These are phyloP conservation scores for Yarrowia bubula DNA, from an alignment of 805 yeast species.

Conservation along the genomic window DNA sequence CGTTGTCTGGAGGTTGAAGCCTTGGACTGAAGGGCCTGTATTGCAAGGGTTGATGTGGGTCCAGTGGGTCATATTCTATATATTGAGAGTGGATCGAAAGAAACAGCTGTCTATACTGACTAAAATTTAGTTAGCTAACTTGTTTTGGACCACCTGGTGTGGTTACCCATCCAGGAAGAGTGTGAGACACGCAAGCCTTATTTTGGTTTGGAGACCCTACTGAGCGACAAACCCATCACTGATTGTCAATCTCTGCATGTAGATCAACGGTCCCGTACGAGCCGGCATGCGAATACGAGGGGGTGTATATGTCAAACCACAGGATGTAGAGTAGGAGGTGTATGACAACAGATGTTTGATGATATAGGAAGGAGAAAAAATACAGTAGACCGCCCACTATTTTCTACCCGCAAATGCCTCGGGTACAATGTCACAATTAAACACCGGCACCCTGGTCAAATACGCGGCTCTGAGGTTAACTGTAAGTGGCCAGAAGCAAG, in stretches of 20 bases:
- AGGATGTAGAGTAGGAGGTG: too few relatives aligned
- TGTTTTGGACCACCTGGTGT: too few relatives aligned
- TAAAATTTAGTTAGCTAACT: too few relatives aligned
- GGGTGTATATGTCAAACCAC: background rate
- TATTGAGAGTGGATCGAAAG: too few relatives aligned
- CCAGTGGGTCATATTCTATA: too few relatives aligned
- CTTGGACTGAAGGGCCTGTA: too few relatives aligned
- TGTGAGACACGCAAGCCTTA: background rate
- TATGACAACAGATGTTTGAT: background rate
- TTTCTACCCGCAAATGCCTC: background rate
- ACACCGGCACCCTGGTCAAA: background rate
- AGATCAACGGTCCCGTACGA: background rate
- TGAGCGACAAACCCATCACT: background rate
- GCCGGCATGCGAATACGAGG: background rate
- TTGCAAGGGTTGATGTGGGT: background rate
- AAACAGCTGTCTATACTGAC: background rate
- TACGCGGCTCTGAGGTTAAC: slow-evolving; percentile 18
- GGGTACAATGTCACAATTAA: background rate
- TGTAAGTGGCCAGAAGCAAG: background rate
- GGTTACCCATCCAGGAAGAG: background rate
- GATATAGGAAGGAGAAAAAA: background rate
- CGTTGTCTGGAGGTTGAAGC: too few relatives aligned
- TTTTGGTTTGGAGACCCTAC: background rate
- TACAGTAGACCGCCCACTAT: background rate
- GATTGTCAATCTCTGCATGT: slow-evolving; percentile 12